These are phyloP conservation scores for Erucastrum elatum DNA, from an alignment of 345 rosid genomes.

Conservation along the genomic window DNA sequence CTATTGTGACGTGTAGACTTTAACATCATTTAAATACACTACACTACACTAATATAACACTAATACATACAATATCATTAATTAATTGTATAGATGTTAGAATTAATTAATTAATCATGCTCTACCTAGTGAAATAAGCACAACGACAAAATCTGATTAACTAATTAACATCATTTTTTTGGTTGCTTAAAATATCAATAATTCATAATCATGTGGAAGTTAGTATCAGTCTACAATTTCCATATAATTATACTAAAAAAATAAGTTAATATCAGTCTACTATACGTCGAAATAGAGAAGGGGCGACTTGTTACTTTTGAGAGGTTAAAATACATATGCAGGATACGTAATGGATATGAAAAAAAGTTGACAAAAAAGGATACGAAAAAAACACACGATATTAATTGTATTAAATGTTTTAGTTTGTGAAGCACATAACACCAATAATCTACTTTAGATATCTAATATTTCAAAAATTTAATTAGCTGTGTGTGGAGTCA, in stretches of 20 bases:
- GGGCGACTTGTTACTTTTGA: background rate
- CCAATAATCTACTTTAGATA: background rate
- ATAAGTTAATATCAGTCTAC: background rate
- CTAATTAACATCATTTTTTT: background rate
- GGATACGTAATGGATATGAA: background rate
- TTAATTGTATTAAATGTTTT: background rate
- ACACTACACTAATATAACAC: background rate
- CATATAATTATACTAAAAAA: background rate
- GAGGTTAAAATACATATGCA: background rate
- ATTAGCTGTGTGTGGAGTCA: constrained; percentile 17
- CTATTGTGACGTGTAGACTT: background rate
- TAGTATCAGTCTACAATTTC: background rate
- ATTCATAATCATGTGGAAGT: background rate
- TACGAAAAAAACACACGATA: background rate
- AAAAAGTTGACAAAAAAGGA: background rate
- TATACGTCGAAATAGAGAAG: background rate
- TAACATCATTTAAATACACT: background rate
- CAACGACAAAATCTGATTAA: background rate
- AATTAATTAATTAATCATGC: background rate
- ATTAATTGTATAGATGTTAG: background rate
- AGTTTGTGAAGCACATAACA: background rate
- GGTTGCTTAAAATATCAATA: background rate
- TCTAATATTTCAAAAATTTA: background rate
- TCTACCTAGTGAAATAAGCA: constrained; percentile 3
- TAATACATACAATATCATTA: background rate